phyloP scores from a whole-genome alignment of 805 yeast genomes.

The Saccharomycopsis babjevae region DNA sequence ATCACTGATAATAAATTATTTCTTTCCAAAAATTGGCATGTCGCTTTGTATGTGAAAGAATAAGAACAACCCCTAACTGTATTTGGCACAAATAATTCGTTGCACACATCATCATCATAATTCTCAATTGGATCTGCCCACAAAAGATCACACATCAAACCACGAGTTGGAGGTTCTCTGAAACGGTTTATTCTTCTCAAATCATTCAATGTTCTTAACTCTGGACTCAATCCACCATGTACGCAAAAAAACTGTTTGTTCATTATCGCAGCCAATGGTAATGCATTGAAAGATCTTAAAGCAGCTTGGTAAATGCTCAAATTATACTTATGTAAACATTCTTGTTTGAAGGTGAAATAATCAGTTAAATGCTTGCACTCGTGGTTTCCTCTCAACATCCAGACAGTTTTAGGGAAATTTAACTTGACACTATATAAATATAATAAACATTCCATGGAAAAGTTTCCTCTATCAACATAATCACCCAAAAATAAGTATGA shows the following conservation, averaged over 20 bases:
- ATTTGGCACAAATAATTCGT: constrained; percentile 47
- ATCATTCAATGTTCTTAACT: constrained; percentile 60
- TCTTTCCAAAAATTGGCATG: constrained; percentile 65
- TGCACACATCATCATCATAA: constrained; percentile 55
- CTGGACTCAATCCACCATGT: constrained; percentile 94
- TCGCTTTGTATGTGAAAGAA: constrained; percentile 76
- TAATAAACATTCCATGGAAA: constrained; percentile 72
- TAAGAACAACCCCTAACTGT: constrained; percentile 86
- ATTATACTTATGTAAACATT: constrained; percentile 79
- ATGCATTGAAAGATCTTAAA: constrained; percentile 67
- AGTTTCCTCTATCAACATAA: constrained; percentile 90
- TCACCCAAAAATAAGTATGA: constrained; percentile 84
- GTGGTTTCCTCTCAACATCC: constrained; percentile 88
- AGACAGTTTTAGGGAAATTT: constrained; percentile 61
- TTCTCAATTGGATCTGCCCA: constrained; percentile 97
- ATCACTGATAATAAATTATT: constrained; percentile 77
- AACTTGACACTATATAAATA: constrained; percentile 72
- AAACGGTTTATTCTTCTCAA: constrained; percentile 64
- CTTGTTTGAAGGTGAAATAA: constrained; percentile 86
- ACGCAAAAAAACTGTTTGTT: constrained; percentile 91
- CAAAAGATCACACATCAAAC: constrained; percentile 85
- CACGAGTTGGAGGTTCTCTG: constrained; percentile 86
- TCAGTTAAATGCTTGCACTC: constrained; percentile 90
- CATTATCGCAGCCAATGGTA: constrained; percentile 90
- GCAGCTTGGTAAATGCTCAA: constrained; percentile 57